A percentile compares a stretch with the other conserved stretches of the same genome.
Evolutionary conservation across 768 basidiomycete genomes (phyloP).

Genomic region (Trametes sanguinea): DNA sequence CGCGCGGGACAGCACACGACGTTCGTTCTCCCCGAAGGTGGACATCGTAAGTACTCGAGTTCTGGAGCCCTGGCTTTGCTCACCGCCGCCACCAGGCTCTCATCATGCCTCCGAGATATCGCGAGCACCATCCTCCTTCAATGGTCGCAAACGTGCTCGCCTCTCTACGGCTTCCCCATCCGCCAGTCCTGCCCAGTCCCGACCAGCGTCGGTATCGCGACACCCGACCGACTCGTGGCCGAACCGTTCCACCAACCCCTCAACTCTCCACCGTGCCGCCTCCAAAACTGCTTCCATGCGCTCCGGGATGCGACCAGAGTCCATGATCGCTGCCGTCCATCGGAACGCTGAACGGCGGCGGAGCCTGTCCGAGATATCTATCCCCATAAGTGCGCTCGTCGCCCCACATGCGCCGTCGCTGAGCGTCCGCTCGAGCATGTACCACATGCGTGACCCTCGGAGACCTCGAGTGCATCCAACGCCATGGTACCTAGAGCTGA

Average conservation of each 20-base stretch:
- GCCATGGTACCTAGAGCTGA: slow-evolving; percentile 60
- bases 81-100: slow-evolving; percentile 24
- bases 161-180: slow-evolving; percentile 46
- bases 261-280: slow-evolving; percentile 14
- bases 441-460: slow-evolving; percentile 81
- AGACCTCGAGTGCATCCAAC: slow-evolving; percentile 62
- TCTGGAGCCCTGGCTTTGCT: slow-evolving; percentile 11
- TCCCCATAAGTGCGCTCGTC: slow-evolving; percentile 76
- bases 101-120: slow-evolving; percentile 40
- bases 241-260: slow-evolving; percentile 8
- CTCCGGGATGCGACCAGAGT: slow-evolving; percentile 12
- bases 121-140: slow-evolving; percentile 71
- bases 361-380: slow-evolving; percentile 67
- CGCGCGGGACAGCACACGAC: slow-evolving; percentile 55
- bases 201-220: slow-evolving; percentile 42
- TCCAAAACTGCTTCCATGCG: slow-evolving; percentile 21
- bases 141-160: slow-evolving; percentile 64
- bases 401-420: slow-evolving; percentile 80
- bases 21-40: slow-evolving; percentile 57
- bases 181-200: slow-evolving; percentile 36
- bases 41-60: slow-evolving; percentile 53
- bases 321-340: slow-evolving; percentile 4
- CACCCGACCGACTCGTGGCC: slow-evolving; percentile 34
- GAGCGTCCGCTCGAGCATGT: slow-evolving; percentile 50
- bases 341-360: slow-evolving; percentile 41